phyloP scores from a whole-genome alignment of 257 asterid species.

The Cruciata laevipes region DNA sequence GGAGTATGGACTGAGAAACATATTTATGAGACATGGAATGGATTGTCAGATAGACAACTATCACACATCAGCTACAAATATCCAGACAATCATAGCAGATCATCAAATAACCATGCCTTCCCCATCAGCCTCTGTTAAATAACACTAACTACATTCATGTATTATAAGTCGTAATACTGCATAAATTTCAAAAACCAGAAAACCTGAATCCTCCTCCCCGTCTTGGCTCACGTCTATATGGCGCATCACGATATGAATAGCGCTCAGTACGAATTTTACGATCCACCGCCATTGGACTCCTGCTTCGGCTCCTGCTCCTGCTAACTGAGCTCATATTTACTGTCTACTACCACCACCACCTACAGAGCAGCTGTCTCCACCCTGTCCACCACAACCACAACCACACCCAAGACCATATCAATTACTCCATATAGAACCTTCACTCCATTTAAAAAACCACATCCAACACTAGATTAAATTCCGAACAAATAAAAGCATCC shows the following conservation, averaged over 20 bases:
- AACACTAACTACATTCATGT: slow-evolving; percentile 26
- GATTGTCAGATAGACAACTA: neutral
- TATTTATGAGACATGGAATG: neutral
- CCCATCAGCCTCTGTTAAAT: slow-evolving; percentile 22
- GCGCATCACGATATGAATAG: slow-evolving; percentile 85
- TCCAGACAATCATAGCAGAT: slow-evolving; percentile 13
- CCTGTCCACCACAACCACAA: slow-evolving; percentile 99
- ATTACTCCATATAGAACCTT: slow-evolving; percentile 47
- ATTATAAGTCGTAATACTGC: slow-evolving; percentile 28
- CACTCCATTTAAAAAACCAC: slow-evolving; percentile 36
- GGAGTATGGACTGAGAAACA: neutral
- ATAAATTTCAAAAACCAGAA: slow-evolving; percentile 42
- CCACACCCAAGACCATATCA: slow-evolving; percentile 82
- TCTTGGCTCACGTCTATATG: slow-evolving; percentile 76
- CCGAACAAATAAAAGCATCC: slow-evolving; percentile 23
- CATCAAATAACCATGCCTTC: slow-evolving; percentile 3
- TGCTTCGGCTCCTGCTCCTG: slow-evolving; percentile 76
- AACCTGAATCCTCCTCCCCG: slow-evolving; percentile 89
- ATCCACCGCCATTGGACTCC: slow-evolving; percentile 93
- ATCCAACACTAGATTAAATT: slow-evolving; percentile 20
- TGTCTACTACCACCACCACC: slow-evolving; percentile 39
- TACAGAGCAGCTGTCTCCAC: slow-evolving; percentile 61
- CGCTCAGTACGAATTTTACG: slow-evolving; percentile 87
- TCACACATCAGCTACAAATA: slow-evolving; percentile 7
- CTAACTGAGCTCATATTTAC: slow-evolving; percentile 68